These are phyloP conservation scores for Polysphondylium violaceum DNA, from an alignment of 78 protist genomes.

Conservation along the genomic window DNA sequence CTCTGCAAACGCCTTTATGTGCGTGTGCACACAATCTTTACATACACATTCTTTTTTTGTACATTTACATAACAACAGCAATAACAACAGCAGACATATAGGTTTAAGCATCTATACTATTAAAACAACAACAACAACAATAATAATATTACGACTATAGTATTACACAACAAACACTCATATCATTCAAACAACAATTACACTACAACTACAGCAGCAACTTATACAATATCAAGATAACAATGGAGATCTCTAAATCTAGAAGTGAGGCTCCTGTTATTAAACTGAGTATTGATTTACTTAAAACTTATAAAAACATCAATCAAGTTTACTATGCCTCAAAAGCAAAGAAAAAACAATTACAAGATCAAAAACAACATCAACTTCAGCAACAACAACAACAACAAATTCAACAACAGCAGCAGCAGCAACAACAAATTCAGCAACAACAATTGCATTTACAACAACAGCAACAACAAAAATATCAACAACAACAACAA, in stretches of 20 bases:
- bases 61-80: too few species aligned
- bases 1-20: too few species aligned
- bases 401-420: conserved; percentile 15
- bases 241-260: conserved; percentile 11
- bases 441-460: not conserved
- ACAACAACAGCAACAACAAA: not conserved
- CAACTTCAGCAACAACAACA: conserved; percentile 34
- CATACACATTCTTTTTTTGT: too few species aligned
- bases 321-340: conserved; percentile 69
- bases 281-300: conserved; percentile 37
- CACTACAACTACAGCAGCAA: too few species aligned
- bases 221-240: too few species aligned
- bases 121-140: too few species aligned
- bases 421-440: not conserved
- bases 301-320: conserved; percentile 60
- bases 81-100: too few species aligned
- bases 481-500: not conserved
- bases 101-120: too few species aligned
- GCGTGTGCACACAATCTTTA: too few species aligned
- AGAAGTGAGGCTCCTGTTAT: conserved; percentile 68
- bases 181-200: too few species aligned
- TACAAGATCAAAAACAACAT: conserved; percentile 1
- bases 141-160: too few species aligned
- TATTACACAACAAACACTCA: too few species aligned
- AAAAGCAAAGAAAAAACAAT: conserved; percentile 50